phyloP scores from a whole-genome alignment of 2,329 filamentous ascomycete genomes.

The Ascochyta rabiei region DNA sequence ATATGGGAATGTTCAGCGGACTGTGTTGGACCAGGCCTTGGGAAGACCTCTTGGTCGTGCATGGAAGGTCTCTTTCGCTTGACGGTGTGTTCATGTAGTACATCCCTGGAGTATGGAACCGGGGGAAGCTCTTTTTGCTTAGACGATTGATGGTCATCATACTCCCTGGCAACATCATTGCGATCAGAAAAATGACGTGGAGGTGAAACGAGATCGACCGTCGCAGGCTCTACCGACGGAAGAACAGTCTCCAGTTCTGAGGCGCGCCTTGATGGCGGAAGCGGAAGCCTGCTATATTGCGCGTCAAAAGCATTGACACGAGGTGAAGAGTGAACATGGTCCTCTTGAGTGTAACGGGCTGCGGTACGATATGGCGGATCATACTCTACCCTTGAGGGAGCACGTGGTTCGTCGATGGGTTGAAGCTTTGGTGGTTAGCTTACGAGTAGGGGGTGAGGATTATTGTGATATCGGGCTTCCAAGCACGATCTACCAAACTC shows the following conservation, averaged over 20 bases:
- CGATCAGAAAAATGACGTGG: conserved; percentile 16
- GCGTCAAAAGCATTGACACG: conserved; percentile 22
- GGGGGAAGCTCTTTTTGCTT: conserved; percentile 29
- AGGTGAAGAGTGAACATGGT: conserved; percentile 18
- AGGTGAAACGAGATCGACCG: conserved; percentile 25
- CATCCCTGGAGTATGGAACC: conserved; percentile 13
- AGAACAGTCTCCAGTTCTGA: conserved; percentile 43
- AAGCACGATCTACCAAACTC: conserved; percentile 31
- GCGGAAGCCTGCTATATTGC: conserved; percentile 17
- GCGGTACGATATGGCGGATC: conserved; percentile 14
- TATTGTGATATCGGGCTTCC: conserved; percentile 20
- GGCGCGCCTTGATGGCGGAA: conserved; percentile 25
- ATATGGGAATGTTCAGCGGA: background rate
- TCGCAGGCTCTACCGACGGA: conserved; percentile 44
- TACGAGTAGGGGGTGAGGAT: background rate
- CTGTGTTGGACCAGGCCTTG: background rate
- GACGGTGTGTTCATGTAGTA: background rate
- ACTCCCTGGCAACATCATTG: conserved; percentile 10
- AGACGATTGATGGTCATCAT: conserved; percentile 17
- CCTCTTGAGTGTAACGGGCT: conserved; percentile 19
- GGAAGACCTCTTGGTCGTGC: background rate
- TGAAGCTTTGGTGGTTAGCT: conserved; percentile 40
- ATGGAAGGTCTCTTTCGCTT: background rate
- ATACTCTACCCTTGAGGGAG: conserved; percentile 24
- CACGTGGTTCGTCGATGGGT: conserved; percentile 30